Conservation (phyloP, 192 early-diverging fungal species). For the Funneliformis geosporum region DNA sequence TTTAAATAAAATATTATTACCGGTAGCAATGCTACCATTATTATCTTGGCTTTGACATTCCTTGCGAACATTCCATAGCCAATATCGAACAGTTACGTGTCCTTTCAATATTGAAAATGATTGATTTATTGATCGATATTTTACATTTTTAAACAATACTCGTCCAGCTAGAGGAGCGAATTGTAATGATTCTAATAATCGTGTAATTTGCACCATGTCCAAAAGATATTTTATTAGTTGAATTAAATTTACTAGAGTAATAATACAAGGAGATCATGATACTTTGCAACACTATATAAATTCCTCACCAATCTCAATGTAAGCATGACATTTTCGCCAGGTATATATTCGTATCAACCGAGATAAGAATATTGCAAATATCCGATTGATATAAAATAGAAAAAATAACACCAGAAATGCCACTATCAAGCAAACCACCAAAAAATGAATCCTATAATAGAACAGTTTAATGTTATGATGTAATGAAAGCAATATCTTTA, state of each 20-base stretch:
- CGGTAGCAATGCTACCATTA: background rate
- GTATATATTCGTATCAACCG: slow-evolving; percentile 64
- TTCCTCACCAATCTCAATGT: slow-evolving; percentile 58
- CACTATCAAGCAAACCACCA: slow-evolving; percentile 67
- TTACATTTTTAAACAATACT: slow-evolving; percentile 76
- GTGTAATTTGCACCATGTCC: background rate
- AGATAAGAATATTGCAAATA: slow-evolving; percentile 61
- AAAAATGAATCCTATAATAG: slow-evolving; percentile 49
- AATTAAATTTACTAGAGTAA: background rate
- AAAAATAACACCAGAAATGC: slow-evolving; percentile 71
- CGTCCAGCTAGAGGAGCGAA: slow-evolving; percentile 71
- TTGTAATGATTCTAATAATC: slow-evolving; percentile 61
- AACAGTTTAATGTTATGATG: background rate
- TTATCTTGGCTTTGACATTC: slow-evolving; percentile 31
- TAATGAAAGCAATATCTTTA: no score
- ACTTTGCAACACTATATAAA: slow-evolving; percentile 13
- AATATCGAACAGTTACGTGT: slow-evolving; percentile 71
- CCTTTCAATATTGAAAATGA: slow-evolving; percentile 71
- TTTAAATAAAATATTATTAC: slow-evolving; percentile 6
- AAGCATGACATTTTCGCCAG: slow-evolving; percentile 66
- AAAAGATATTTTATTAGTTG: background rate
- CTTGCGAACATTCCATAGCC: slow-evolving; percentile 62
- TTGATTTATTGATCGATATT: slow-evolving; percentile 70
- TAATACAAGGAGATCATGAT: background rate
- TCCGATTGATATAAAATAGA: slow-evolving; percentile 71